These are phyloP conservation scores for Suhomyces bolitotheri DNA, from an alignment of 1,139 yeast species.

Conservation along the genomic window DNA sequence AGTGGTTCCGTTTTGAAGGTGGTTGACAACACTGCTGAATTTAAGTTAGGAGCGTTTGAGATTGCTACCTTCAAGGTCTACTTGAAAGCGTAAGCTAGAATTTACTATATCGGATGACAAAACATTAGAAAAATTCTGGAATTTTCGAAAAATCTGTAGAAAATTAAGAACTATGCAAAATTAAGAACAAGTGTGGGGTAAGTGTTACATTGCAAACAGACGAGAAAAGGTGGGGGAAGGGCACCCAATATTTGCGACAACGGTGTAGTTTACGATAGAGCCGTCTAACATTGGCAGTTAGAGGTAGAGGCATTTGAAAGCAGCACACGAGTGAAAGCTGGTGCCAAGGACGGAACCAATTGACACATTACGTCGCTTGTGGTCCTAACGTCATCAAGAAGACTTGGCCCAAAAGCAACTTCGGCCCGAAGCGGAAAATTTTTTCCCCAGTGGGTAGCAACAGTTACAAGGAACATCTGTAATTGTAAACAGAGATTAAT, in stretches of 20 bases:
- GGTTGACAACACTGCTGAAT: constrained; percentile 31
- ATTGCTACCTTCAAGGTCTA: constrained; percentile 63
- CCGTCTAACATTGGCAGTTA: too few species aligned
- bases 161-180: background rate
- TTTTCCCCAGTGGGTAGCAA: too few species aligned
- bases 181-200: background rate
- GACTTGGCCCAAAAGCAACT: too few species aligned
- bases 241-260: background rate
- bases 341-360: too few species aligned
- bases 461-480: too few species aligned
- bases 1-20: constrained; percentile 25
- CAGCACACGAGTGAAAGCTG: too few species aligned
- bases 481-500: too few species aligned
- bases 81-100: constrained; percentile 22
- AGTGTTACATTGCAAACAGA: background rate
- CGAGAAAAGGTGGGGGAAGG: background rate
- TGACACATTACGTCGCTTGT: too few species aligned
- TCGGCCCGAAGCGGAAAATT: too few species aligned
- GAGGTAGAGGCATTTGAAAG: too few species aligned
- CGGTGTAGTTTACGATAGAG: background rate
- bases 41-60: constrained; percentile 74
- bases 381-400: too few species aligned
- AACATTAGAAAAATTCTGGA: background rate
- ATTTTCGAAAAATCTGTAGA: background rate
- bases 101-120: too few species aligned